Percentiles rank a stretch among this genome's conserved stretches.
Evolutionary conservation across 257 asterid species (phyloP).

Genomic region (Nicotiana knightiana): DNA sequence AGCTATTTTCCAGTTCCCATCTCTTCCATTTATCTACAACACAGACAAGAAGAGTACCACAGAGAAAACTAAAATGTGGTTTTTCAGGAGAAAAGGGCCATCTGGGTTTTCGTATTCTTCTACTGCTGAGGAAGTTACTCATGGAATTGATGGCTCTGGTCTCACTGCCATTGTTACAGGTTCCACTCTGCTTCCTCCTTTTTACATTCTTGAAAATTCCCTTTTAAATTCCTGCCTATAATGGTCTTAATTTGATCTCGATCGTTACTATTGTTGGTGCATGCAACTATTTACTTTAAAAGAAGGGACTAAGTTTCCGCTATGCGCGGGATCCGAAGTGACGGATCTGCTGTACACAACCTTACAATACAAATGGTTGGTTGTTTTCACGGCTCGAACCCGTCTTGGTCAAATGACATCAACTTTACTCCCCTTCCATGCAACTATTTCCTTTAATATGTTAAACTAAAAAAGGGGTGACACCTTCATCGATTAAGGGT

Average conservation of each 20-base stretch:
- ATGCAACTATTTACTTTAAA: no score
- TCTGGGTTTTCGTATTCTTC: background rate
- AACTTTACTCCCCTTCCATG: no score
- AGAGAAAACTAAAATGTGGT: background rate
- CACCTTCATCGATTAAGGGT: background rate
- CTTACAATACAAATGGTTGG: no score
- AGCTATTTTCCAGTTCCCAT: background rate
- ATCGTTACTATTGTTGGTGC: no score
- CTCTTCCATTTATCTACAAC: background rate
- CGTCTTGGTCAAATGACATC: no score
- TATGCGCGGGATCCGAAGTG: no score
- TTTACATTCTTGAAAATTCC: background rate
- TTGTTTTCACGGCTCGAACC: no score
- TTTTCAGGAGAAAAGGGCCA: background rate
- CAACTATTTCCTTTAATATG: background rate
- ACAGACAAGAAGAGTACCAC: background rate
- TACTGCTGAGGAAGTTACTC: background rate
- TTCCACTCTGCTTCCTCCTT: background rate
- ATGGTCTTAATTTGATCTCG: background rate
- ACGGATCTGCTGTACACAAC: no score
- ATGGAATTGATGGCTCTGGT: slow-evolving; percentile 5
- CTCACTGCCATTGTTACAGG: slow-evolving; percentile 10
- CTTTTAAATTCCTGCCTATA: background rate
- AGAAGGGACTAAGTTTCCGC: fast-evolving
- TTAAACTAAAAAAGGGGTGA: background rate